A percentile compares a stretch with the other conserved stretches of the same genome.
Conservation (phyloP, 2,329 filamentous ascomycete species). For the Alternaria ethzedia region DNA sequence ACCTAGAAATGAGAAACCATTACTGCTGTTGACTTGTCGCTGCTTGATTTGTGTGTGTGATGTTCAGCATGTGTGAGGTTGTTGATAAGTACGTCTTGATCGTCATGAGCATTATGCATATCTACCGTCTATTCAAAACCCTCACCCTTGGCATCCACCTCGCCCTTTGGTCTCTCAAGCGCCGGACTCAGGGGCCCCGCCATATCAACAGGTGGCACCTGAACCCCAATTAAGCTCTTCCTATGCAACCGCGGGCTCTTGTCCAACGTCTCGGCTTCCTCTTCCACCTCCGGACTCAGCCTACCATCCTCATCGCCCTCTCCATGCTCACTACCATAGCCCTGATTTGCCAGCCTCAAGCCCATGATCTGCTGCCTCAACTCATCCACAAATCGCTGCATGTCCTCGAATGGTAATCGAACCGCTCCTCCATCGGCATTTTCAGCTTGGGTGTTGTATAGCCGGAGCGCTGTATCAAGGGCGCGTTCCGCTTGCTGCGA, state of each 20-base stretch:
- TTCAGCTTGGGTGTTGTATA: constrained; percentile 56
- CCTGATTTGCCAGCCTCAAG: constrained; percentile 47
- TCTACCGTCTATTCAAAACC: constrained; percentile 36
- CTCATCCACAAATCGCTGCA: constrained; percentile 69
- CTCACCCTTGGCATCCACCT: constrained; percentile 33
- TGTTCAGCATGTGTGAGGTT: not conserved
- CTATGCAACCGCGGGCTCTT: constrained; percentile 47
- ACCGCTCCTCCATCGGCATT: constrained; percentile 10
- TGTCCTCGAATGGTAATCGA: constrained; percentile 57
- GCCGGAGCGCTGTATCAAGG: constrained; percentile 69
- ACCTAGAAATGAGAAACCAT: not conserved
- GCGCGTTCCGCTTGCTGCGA: constrained; percentile 79
- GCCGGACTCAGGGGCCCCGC: constrained; percentile 38
- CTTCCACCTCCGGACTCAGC: constrained; percentile 40
- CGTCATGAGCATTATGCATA: constrained; percentile 6
- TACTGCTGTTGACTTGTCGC: not conserved
- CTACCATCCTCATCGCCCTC: constrained; percentile 17
- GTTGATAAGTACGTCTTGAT: not conserved
- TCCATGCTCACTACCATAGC: constrained; percentile 49
- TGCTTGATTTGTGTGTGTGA: not conserved
- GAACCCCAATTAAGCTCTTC: constrained; percentile 51
- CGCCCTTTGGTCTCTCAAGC: constrained; percentile 31
- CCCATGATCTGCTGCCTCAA: constrained; percentile 68
- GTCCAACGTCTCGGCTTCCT: constrained; percentile 47
- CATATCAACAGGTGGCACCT: constrained; percentile 33